Evolutionary conservation across 1,284 basidiomycete genomes (phyloP).

Genomic region (Apiotrichum gracile): DNA sequence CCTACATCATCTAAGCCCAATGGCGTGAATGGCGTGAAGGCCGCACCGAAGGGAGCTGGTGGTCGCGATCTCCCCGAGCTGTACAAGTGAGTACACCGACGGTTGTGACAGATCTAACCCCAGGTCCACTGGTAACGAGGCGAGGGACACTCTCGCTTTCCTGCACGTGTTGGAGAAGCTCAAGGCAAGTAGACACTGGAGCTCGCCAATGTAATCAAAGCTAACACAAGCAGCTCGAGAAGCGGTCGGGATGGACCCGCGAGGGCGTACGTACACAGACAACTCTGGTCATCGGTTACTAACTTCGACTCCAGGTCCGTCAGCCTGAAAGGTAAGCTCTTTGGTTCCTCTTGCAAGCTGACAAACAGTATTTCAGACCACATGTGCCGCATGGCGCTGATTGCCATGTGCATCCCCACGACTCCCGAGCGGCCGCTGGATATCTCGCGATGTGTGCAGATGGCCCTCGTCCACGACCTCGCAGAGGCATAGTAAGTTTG

Average conservation of each 20-base stretch:
- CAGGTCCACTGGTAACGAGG: conserved; percentile 54
- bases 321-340: conserved; percentile 68
- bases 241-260: conserved; percentile 89
- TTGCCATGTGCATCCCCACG: conserved; percentile 70
- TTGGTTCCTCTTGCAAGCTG: conserved; percentile 3
- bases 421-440: conserved; percentile 60
- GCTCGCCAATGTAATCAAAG: not conserved
- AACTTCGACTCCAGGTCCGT: conserved; percentile 55
- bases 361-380: conserved; percentile 81
- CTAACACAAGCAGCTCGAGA: conserved; percentile 63
- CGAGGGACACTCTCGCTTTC: conserved; percentile 71
- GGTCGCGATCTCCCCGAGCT: conserved; percentile 14
- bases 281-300: not conserved
- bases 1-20: not conserved
- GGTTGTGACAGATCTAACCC: conserved; percentile 33
- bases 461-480: conserved; percentile 88
- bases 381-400: conserved; percentile 94
- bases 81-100: conserved; percentile 14
- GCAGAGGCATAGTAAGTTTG: conserved; percentile 73
- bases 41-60: conserved; percentile 9
- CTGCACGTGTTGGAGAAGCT: conserved; percentile 80
- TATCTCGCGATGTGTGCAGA: conserved; percentile 58
- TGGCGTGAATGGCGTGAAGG: not conserved
- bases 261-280: conserved; percentile 55
- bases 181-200: conserved; percentile 55